Evolutionary conservation across 768 basidiomycete species (phyloP), one percentile per base, ranked within the genome.

Genomic region (Russula ochroleuca): DNA sequence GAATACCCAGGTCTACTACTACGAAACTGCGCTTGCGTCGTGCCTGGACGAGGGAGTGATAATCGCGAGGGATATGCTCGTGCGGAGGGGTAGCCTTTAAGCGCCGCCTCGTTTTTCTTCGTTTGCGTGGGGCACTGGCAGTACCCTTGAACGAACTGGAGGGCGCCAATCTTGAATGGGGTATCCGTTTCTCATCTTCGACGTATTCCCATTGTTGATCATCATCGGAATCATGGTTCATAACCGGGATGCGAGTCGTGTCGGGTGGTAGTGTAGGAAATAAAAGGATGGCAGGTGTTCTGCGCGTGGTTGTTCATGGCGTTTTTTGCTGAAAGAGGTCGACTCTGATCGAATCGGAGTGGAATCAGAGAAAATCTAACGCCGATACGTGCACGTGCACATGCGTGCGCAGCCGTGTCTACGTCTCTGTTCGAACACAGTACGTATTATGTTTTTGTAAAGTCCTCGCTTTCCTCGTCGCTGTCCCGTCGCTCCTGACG

Each of bases 131-230:
- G 25, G 50, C 3, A 25, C 35, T 40, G n/a, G 50, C 2, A 38
- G 47, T 33, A 23, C 53, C 50, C 45, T 23, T 64, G 48, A 45
- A 38, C 38, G 59, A 53, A 45, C 13, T 37, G 17, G 59, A 60
- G 23, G 47, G 54, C 7, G 53, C 50, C 21, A 33, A 21, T 15
- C 38, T 25, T 8, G 38, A 45, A 47, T 23, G 47, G 19, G 28
- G 37, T 43, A 2, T 2, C 17, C 8, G 14, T 13, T 64, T 41
- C 25, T 51, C 48, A 11, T 51, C 59, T 10, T 53, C 23, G 19
- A 64, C 10, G 33, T 64, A 59, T 19, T 64, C 63, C 63, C 63
- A 64, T 7, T 25, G 28, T 15, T 51, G 21, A 9, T 56, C 63
- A 50, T 59, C 55, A 25, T 62, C 61, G 5, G 38, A 31, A 14